A percentile compares a stretch with the other conserved stretches of the same genome.
phyloP scores from a whole-genome alignment of 805 yeast genomes.

The Kockiozyma suomiensis region DNA sequence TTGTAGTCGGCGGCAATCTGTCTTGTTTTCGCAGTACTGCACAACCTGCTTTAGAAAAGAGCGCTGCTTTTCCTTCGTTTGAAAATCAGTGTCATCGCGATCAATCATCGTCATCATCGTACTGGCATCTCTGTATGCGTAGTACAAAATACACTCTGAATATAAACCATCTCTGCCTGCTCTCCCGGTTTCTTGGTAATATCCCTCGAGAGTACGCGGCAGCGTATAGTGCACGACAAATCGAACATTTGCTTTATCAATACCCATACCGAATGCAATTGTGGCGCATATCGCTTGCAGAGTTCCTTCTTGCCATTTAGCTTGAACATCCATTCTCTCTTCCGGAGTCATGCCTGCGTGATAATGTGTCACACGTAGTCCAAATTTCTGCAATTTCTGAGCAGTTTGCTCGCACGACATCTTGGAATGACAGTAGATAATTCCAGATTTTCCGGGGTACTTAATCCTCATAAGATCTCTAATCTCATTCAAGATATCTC shows the following conservation, averaged over 20 bases:
- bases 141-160: constrained; percentile 82
- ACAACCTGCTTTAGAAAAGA: constrained; percentile 79
- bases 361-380: constrained; percentile 70
- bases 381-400: constrained; percentile 56
- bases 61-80: constrained; percentile 73
- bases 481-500: constrained; percentile 60
- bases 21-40: constrained; percentile 85
- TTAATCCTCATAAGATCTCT: constrained; percentile 55
- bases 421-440: constrained; percentile 91
- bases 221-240: constrained; percentile 85
- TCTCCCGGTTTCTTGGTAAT: constrained; percentile 97
- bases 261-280: constrained; percentile 99
- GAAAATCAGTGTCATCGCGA: constrained; percentile 67
- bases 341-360: constrained; percentile 94
- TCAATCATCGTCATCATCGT: constrained; percentile 74
- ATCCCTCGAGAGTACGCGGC: constrained; percentile 91
- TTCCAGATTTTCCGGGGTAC: constrained; percentile 70
- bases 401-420: constrained; percentile 84
- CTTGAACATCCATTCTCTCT: constrained; percentile 71
- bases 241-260: constrained; percentile 93
- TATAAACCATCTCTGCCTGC: constrained; percentile 94
- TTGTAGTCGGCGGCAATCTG: constrained; percentile 88
- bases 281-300: constrained; percentile 91
- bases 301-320: constrained; percentile 73
- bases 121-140: constrained; percentile 77